Evolutionary conservation across 495 filamentous ascomycete genomes (phyloP).

Genomic region (Neurospora sp.): DNA sequence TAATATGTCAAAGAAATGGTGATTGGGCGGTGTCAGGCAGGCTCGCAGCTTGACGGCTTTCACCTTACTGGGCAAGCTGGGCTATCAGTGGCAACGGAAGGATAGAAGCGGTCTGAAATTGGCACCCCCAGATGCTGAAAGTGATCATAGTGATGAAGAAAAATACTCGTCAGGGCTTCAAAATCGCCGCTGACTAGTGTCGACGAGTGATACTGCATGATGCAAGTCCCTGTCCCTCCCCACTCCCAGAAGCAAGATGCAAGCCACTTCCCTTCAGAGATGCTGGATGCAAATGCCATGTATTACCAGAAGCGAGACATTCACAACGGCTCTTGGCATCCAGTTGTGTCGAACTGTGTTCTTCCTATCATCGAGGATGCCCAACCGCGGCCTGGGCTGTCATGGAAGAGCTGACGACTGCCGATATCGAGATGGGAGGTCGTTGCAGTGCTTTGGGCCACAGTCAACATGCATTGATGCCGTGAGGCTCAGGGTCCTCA

Average conservation of each 20-base stretch:
- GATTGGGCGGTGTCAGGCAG: background rate
- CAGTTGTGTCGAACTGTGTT: background rate
- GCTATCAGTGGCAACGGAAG: background rate
- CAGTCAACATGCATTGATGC: background rate
- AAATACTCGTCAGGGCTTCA: background rate
- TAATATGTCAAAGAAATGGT: background rate
- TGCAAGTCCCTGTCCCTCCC: background rate
- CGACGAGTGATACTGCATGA: background rate
- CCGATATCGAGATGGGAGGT: background rate
- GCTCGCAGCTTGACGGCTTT: background rate
- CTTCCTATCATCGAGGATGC: background rate
- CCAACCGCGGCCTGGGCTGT: background rate
- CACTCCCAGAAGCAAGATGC: background rate
- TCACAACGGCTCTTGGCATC: background rate
- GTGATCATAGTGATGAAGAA: background rate
- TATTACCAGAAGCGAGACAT: background rate
- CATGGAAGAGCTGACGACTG: background rate
- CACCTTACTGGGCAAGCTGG: background rate
- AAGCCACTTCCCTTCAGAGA: background rate
- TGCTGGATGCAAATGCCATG: background rate
- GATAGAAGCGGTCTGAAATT: background rate
- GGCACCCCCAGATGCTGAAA: background rate
- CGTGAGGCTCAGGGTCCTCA: background rate
- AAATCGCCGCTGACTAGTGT: no score
- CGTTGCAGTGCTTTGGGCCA: background rate